Evolutionary conservation across 1,139 yeast genomes (phyloP).

Genomic region (Pichia sp.): DNA sequence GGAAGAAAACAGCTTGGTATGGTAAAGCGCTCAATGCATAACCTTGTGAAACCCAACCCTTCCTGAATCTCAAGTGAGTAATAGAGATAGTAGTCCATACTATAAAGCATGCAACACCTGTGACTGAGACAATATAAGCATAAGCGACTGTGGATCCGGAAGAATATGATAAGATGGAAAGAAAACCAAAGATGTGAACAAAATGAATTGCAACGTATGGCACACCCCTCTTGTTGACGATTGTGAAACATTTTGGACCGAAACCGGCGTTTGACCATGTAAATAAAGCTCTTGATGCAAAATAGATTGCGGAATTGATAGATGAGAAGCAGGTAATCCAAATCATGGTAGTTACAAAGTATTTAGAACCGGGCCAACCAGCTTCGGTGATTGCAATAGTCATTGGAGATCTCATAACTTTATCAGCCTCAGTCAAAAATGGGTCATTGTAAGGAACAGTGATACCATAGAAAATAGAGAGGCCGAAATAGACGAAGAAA

Average conservation of each 20-base stretch:
- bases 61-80: conserved; percentile 42
- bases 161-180: conserved; percentile 43
- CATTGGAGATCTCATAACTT: conserved; percentile 39
- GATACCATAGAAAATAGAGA: conserved; percentile 45
- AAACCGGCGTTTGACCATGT: conserved; percentile 44
- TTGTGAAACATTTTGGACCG: conserved; percentile 39
- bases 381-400: conserved; percentile 51
- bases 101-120: conserved; percentile 52
- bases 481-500: conserved; percentile 46
- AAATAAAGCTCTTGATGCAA: conserved; percentile 46
- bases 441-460: conserved; percentile 50
- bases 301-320: conserved; percentile 45
- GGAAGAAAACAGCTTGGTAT: conserved; percentile 46
- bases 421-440: conserved; percentile 20
- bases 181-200: conserved; percentile 42
- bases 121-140: conserved; percentile 43
- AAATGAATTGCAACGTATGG: conserved; percentile 44
- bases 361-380: conserved; percentile 45
- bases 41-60: conserved; percentile 45
- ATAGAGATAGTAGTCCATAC: conserved; percentile 44
- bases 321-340: conserved; percentile 47
- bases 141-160: conserved; percentile 51
- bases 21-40: conserved; percentile 42
- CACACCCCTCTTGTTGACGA: conserved; percentile 40
- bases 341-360: conserved; percentile 45